A percentile compares a stretch with the other conserved stretches of the same genome.
Evolutionary conservation across 2,329 filamentous ascomycete genomes (phyloP).

Genomic region (Ophiostoma novo-ulmi): DNA sequence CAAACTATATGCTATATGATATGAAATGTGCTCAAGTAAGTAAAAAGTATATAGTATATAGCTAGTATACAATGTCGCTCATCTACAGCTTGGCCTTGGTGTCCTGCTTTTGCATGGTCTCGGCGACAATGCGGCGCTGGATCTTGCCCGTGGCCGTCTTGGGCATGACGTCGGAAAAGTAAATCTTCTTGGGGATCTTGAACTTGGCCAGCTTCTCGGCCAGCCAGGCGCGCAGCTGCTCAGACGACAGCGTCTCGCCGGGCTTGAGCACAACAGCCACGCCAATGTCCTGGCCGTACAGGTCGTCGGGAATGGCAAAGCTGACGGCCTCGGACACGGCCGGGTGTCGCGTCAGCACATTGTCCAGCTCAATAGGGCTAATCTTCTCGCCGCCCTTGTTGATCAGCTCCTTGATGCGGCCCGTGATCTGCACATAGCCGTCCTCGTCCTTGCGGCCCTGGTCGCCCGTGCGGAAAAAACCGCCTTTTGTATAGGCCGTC

Average conservation of each 20-base stretch:
- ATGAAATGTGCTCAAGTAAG: not conserved
- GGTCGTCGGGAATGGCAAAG: constrained; percentile 75
- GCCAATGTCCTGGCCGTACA: constrained; percentile 78
- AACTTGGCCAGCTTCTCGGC: constrained; percentile 69
- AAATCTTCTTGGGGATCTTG: constrained; percentile 81
- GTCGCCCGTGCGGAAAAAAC: constrained; percentile 84
- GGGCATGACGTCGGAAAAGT: constrained; percentile 78
- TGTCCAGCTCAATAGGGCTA: constrained; percentile 81
- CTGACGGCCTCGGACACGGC: constrained; percentile 72
- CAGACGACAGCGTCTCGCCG: constrained; percentile 50
- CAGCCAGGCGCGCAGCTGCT: constrained; percentile 64
- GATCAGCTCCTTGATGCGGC: constrained; percentile 90
- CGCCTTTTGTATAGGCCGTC: constrained; percentile 65
- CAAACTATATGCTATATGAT: not conserved
- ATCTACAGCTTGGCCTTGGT: constrained; percentile 50
- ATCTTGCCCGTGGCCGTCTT: constrained; percentile 93
- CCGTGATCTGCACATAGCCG: constrained; percentile 79
- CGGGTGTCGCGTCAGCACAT: constrained; percentile 68
- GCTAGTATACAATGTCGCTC: not conserved
- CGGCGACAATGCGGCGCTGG: constrained; percentile 78
- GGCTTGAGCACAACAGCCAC: constrained; percentile 70
- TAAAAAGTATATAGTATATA: not conserved
- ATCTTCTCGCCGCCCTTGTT: constrained; percentile 90
- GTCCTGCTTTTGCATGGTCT: constrained; percentile 72
- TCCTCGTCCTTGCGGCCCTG: constrained; percentile 76